Conservation (phyloP, 495 filamentous ascomycete genomes). For the Aspergillus hancockii region DNA sequence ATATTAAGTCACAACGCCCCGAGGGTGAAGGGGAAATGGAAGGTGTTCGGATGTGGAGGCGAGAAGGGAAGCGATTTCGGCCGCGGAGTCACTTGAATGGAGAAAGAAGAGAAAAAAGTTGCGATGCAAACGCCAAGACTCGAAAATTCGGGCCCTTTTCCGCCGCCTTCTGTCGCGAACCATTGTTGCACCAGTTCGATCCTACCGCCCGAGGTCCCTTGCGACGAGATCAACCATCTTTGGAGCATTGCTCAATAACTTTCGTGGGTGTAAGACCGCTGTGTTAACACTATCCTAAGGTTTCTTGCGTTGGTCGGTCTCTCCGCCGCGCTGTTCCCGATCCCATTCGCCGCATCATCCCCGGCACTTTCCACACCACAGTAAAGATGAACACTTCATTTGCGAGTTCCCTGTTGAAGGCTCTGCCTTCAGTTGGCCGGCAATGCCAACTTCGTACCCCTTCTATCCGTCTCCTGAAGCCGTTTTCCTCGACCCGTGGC, state of each 20-base stretch:
- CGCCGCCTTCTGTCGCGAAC: constrained; percentile 37
- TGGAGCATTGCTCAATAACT: background rate
- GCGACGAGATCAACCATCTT: background rate
- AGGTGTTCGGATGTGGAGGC: constrained; percentile 26
- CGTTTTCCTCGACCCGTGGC: constrained; percentile 32
- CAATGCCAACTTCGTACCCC: constrained; percentile 27
- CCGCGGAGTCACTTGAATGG: constrained; percentile 24
- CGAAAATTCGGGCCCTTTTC: constrained; percentile 47
- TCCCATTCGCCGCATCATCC: background rate
- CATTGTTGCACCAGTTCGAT: constrained; percentile 19
- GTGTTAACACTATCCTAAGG: background rate
- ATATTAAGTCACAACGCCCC: constrained; percentile 10
- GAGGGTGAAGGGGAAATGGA: constrained; percentile 9
- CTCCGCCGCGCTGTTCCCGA: constrained; percentile 1
- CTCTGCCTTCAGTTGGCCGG: constrained; percentile 36
- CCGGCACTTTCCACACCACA: constrained; percentile 2
- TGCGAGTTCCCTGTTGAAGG: constrained; percentile 34
- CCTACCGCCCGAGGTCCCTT: background rate
- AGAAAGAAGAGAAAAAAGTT: constrained; percentile 44
- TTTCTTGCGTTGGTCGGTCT: constrained; percentile 3
- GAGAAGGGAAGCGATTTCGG: constrained; percentile 30
- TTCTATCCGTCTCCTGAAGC: constrained; percentile 21
- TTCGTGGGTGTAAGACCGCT: background rate
- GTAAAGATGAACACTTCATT: constrained; percentile 42
- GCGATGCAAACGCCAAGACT: constrained; percentile 42